Percentiles rank a stretch among this genome's conserved stretches.
Conservation (phyloP, 768 basidiomycete genomes). For the Hypholoma fasciculare region DNA sequence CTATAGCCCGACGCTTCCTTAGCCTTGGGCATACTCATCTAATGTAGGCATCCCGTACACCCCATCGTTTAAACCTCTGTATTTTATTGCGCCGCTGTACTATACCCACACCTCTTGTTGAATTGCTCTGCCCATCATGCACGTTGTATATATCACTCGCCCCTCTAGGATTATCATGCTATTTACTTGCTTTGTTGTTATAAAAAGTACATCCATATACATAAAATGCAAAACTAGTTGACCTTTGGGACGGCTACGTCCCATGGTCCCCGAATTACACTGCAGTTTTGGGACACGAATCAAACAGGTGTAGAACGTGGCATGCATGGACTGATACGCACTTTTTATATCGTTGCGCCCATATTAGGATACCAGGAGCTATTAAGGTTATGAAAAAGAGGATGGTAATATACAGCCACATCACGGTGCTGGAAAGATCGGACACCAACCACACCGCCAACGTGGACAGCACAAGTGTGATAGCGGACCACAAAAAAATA, state of each 20-base stretch:
- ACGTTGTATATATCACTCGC: constrained; percentile 17
- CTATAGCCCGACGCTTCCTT: constrained; percentile 17
- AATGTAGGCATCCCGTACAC: constrained; percentile 20
- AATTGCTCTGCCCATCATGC: constrained; percentile 16
- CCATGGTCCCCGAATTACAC: constrained; percentile 90
- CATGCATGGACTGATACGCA: constrained; percentile 33
- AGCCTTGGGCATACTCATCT: constrained; percentile 9
- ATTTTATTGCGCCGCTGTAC: constrained; percentile 18
- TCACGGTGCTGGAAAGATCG: constrained; percentile 54
- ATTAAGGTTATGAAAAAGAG: constrained; percentile 65
- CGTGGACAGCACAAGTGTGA: constrained; percentile 55
- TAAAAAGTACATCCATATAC: constrained; percentile 3
- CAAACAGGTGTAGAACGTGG: constrained; percentile 10
- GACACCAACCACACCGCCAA: constrained; percentile 52
- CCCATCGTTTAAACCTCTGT: constrained; percentile 22
- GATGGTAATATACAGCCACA: constrained; percentile 49
- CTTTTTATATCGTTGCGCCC: constrained; percentile 92
- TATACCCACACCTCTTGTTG: constrained; percentile 22
- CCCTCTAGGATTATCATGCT: constrained; percentile 22
- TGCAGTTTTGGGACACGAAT: constrained; percentile 27
- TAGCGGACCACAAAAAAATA: constrained; percentile 40
- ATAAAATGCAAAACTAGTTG: constrained; percentile 32
- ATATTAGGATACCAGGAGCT: constrained; percentile 73
- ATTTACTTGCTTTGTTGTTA: constrained; percentile 14
- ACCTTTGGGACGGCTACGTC: constrained; percentile 82